Evolutionary conservation across 352 stramenopile species (phyloP), one percentile per base, ranked within the genome.

Genomic region (Phytophthora pistaciae): DNA sequence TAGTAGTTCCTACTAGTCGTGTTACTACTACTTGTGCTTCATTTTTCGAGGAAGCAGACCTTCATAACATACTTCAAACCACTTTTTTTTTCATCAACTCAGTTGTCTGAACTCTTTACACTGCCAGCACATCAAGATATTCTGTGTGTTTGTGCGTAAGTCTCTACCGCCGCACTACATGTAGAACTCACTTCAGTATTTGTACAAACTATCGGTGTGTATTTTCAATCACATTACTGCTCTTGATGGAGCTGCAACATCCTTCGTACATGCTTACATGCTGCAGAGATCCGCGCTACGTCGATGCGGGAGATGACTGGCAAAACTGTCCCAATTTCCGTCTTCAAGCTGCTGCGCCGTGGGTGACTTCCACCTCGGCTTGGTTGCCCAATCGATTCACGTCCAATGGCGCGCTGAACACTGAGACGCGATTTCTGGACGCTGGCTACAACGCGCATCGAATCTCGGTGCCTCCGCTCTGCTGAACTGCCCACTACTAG

Each of bases 391-490:
- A 18, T 42, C 13, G 36, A 25, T 20, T 54, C 20, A 16, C 20
- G n/a, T 54, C 46, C 46, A 54, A 20, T 50, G 44, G 44, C 44
- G 16, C 25, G 56, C 68, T 75, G 68, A 64, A 63, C 68, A 68
- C 68, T 36, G 59, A 23, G 21, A 40, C 36, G 29, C 13, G 7
- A 52, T 62, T 63, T 71, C 68, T 75, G 62, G 50, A 75, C 68
- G 63, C 60, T 29, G 25, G 25, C 25, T 66, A n/a, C 10, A 70
- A n/a, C 49, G 48, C 61, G 33, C 23, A 33, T 70, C 36, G 60
- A 66, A 53, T 54, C 64, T 59, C 40, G 49, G 44, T 29, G 46
- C 42, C 61, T 27, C 42, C n/a, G 25, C 40, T 60, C 61, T 55
- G 9, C 67, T 20, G 40, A 27, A 4, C 33, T 21, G 11, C 14